Evolutionary conservation across 179 eudicot species (phyloP), one percentile per base, ranked within the genome.

Genomic region (Beta corolliflora): DNA sequence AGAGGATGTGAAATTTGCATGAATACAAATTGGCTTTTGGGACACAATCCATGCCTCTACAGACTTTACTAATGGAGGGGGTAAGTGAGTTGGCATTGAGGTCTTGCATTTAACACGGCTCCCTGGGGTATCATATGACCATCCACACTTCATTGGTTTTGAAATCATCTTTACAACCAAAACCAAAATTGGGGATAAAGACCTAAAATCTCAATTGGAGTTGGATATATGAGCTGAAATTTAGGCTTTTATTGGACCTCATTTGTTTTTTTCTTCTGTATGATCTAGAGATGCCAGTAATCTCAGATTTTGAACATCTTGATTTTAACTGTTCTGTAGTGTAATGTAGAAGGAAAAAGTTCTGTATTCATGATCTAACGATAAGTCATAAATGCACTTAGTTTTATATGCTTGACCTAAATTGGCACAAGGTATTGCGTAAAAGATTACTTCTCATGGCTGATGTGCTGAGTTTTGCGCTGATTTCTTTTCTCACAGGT

Each of bases 401-500:
- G 1, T 7, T 7, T 16, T 58, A 9, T 55, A 18, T 69, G 18
- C 31, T 73, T 54, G 70, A 5, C 16, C 13, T 13, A 48, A 19
- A 66, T 23, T 54, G 50, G 29, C 21, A 67, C 55, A 7, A 70
- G 55, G 14, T n/a, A 79, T 9, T 68, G 56, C 9, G 44, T 6
- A 18, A 69, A 7, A 19, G 14, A 6, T 5, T 10, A 25, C 15
- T 5, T 53, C 29, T 56, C 21, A 13, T 16, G 19, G 44, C 70
- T 56, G 9, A 18, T 69, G 71, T 31, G 2, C 18, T 58, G 29
- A 19, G 4, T 67, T 23, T 70, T 71, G 44, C 21, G 71, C 72
- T 77, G 41, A 70, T 50, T 41, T 5, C 14, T 19, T 36, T 31
- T 13, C 11, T 81, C 45, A 29, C 80, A 92, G 98, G 92, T 95